Evolutionary conservation across 1,284 basidiomycete genomes (phyloP).

Genomic region (Athelia sp.): DNA sequence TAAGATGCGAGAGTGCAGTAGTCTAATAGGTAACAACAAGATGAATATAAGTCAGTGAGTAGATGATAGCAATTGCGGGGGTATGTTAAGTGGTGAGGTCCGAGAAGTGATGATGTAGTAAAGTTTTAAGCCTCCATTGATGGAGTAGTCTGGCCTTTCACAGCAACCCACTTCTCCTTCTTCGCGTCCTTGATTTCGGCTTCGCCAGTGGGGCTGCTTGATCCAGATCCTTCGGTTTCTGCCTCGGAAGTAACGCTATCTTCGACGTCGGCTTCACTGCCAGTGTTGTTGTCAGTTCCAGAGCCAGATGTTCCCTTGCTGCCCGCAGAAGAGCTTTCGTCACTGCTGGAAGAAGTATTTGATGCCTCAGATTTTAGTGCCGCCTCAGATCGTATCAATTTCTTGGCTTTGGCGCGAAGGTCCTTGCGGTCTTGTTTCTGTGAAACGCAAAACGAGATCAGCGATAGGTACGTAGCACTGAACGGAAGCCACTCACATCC

Average conservation of each 20-base stretch:
- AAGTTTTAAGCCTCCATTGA: too few species aligned
- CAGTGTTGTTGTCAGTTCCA: slow-evolving; percentile 53
- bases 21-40: too few species aligned
- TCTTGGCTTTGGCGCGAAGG: slow-evolving; percentile 49
- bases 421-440: slow-evolving; percentile 58
- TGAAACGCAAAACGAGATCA: slow-evolving; percentile 1
- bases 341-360: slow-evolving; percentile 13
- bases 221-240: slow-evolving; percentile 39
- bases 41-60: too few species aligned
- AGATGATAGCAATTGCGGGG: too few species aligned
- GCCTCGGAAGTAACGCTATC: slow-evolving; percentile 72
- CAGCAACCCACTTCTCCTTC: slow-evolving; percentile 68
- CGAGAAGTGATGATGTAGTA: too few species aligned
- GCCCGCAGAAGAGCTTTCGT: slow-evolving; percentile 2
- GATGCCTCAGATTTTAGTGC: slow-evolving; percentile 30
- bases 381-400: slow-evolving; percentile 34
- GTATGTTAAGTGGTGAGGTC: too few species aligned
- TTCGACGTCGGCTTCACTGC: slow-evolving; percentile 66
- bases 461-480: slow-evolving; percentile 3
- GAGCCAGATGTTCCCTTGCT: slow-evolving; percentile 15
- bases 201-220: slow-evolving; percentile 24
- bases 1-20: too few species aligned
- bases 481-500: slow-evolving; percentile 34
- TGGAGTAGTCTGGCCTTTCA: slow-evolving; percentile 32
- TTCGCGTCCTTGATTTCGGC: slow-evolving; percentile 27